Evolutionary conservation across 106 monocot genomes (phyloP).

Genomic region (Iris macrosiphon): DNA sequence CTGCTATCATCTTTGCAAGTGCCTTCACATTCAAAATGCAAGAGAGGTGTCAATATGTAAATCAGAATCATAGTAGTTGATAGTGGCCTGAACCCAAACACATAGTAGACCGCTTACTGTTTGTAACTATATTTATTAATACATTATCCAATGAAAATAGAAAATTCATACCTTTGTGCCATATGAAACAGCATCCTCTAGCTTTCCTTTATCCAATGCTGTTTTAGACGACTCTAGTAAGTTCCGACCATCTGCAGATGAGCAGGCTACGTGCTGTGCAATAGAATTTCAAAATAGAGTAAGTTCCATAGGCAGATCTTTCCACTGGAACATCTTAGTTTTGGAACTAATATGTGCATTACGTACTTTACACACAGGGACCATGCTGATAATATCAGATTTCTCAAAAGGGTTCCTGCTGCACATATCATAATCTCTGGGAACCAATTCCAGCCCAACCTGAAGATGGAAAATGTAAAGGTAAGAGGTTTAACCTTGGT

Average conservation of each 20-base stretch:
- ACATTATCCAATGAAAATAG: too few species aligned
- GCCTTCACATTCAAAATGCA: slow-evolving; percentile 44
- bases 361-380: slow-evolving; percentile 93
- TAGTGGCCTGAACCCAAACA: too few species aligned
- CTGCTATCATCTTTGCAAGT: slow-evolving; percentile 75
- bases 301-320: slow-evolving; percentile 1
- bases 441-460: slow-evolving; percentile 90
- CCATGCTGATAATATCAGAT: slow-evolving; percentile 86
- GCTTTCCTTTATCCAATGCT: slow-evolving; percentile 90
- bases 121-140: too few species aligned
- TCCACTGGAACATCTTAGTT: neutral
- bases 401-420: slow-evolving; percentile 54
- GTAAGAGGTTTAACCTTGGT: neutral
- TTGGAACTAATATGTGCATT: too few species aligned
- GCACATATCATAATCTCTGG: slow-evolving; percentile 92
- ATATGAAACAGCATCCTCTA: slow-evolving; percentile 95
- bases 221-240: slow-evolving; percentile 94
- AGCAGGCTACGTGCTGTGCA: slow-evolving; percentile 85
- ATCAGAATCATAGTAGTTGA: neutral
- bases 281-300: slow-evolving; percentile 6
- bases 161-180: slow-evolving; percentile 64
- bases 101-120: too few species aligned
- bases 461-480: slow-evolving; percentile 8
- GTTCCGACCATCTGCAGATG: slow-evolving; percentile 93
- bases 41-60: slow-evolving; percentile 1